Evolutionary conservation across 345 rosid species (phyloP), one percentile per base, ranked within the genome.

Genomic region (Bruguiera sexangula): DNA sequence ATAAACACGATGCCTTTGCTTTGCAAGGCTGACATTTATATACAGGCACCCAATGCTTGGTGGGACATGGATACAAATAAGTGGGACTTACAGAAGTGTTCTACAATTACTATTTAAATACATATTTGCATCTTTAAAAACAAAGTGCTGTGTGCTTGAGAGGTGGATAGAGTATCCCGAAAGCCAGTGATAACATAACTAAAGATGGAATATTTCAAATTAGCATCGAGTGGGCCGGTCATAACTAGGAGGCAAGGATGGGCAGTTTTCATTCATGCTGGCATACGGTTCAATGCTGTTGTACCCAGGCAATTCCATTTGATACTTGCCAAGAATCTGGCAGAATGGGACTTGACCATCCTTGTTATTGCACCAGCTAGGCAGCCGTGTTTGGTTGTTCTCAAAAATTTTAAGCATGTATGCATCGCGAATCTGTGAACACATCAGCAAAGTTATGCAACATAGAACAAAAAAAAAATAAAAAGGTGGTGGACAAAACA

Each of bases 261-360:
- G 99, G 63, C 98, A 95, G 77, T 84, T 81, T 85, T 95, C 86
- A 48, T 90, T 92, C 98, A 95, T 95, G 71, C 90, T 87, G 31
- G 92, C 81, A 81, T 92, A 95, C 8, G 97, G 92, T 53, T 86
- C 84, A 55, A 95, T 53, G 69, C 86, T 83, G 78, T 90, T 92
- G 73, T 92, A 92, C 43, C 65, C 83, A 6, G 97, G 98, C 71
- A 95, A 84, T 69, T 92, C 99, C 96, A 95, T 89, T 81, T 85
- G 71, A 56, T 85, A 95, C 77, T 87, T 91, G 19, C 98, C 99
- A 1, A 90, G 80, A 75, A 95, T 90, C 81, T 95, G 98, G 75
- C 98, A 95, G 84, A 84, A 90, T 8, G 81, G 78, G 19, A 86
- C 89, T 73, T 72, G 71, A 9, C 76, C 88, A 51, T 80, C 76